These are phyloP conservation scores for Scheffersomyces lignicola DNA, from an alignment of 1,139 yeast genomes.

Conservation along the genomic window DNA sequence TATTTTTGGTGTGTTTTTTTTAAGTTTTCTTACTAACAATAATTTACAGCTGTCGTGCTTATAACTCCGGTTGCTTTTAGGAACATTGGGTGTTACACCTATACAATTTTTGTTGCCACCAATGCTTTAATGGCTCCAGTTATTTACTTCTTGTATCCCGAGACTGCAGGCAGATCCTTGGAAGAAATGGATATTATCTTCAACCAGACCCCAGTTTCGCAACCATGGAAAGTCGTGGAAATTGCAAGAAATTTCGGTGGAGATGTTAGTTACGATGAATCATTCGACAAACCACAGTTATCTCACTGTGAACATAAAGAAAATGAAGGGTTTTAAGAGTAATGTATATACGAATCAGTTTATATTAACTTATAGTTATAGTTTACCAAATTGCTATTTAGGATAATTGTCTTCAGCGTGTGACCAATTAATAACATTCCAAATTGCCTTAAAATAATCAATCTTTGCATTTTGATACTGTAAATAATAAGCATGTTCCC, in stretches of 20 bases:
- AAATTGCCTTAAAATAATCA: conserved; percentile 48
- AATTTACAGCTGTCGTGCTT: conserved; percentile 43
- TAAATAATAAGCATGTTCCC: conserved; percentile 54
- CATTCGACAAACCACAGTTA: too few species aligned
- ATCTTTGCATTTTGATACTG: conserved; percentile 50
- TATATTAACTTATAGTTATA: too few species aligned
- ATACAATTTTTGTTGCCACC: conserved; percentile 35
- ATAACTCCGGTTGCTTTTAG: conserved; percentile 35
- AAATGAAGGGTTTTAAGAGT: too few species aligned
- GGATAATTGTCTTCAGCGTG: conserved; percentile 42
- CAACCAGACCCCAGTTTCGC: conserved; percentile 32
- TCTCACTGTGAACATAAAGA: too few species aligned
- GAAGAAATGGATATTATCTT: conserved; percentile 66
- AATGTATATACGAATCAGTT: too few species aligned
- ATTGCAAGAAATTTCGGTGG: conserved; percentile 30
- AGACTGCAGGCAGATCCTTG: conserved; percentile 58
- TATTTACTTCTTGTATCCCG: conserved; percentile 57
- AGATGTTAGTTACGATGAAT: too few species aligned
- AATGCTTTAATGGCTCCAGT: conserved; percentile 54
- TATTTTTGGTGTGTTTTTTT: conserved; percentile 28
- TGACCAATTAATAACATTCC: conserved; percentile 51
- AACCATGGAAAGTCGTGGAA: conserved; percentile 40
- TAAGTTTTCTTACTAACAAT: conserved; percentile 1
- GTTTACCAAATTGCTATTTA: conserved; percentile 1
- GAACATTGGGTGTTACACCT: conserved; percentile 33